These are phyloP conservation scores for Hyparrhenia diplandra DNA, from an alignment of 176 grass and related monocot species.

Conservation along the genomic window DNA sequence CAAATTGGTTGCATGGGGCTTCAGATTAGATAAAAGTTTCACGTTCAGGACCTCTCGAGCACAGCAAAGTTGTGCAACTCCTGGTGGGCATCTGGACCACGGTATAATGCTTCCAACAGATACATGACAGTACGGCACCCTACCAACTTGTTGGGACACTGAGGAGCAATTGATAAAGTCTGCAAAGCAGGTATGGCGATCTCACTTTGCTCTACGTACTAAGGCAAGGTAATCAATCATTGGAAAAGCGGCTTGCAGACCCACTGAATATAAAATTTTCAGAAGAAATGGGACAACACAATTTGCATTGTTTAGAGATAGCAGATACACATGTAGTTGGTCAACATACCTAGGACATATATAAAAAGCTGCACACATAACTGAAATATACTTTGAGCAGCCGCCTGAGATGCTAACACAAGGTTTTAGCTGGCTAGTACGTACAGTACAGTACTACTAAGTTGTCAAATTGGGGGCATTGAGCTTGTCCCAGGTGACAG, in stretches of 20 bases:
- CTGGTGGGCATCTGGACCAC: constrained; percentile 46
- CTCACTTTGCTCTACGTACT: constrained; percentile 30
- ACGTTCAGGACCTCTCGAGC: constrained; percentile 24
- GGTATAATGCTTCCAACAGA: constrained; percentile 32
- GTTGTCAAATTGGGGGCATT: background rate
- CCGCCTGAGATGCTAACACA: background rate
- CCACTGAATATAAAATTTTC: background rate
- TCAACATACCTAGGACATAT: constrained; percentile 4
- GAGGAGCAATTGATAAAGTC: constrained; percentile 33
- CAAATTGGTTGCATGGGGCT: constrained; percentile 22
- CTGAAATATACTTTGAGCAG: background rate
- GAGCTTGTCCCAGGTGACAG: background rate
- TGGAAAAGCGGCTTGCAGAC: background rate
- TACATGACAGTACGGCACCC: constrained; percentile 24
- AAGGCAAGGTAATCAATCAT: constrained; percentile 27
- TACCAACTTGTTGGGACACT: constrained; percentile 34
- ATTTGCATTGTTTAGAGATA: constrained; percentile 16
- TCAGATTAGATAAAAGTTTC: constrained; percentile 29
- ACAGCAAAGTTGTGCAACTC: constrained; percentile 36
- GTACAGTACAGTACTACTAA: background rate
- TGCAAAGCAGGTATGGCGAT: constrained; percentile 26
- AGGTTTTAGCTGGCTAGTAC: background rate
- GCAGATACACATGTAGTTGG: background rate
- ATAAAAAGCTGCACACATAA: background rate
- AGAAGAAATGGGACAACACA: constrained; percentile 9